These are phyloP conservation scores for Vicia faba DNA, from an alignment of 306 rosid genomes.

Conservation along the genomic window DNA sequence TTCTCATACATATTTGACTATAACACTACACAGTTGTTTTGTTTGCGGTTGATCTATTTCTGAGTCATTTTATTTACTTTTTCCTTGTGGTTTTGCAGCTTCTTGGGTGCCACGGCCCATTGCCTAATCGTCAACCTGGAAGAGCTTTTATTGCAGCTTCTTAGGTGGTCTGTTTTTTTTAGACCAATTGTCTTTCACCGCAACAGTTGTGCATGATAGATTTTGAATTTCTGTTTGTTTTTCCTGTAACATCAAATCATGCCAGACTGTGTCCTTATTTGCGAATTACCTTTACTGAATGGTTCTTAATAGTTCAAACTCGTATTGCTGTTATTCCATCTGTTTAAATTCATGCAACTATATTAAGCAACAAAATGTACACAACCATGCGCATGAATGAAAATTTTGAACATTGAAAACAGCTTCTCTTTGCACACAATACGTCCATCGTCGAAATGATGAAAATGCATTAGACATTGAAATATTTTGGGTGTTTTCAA, in stretches of 20 bases:
- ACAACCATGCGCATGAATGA: too few relatives aligned
- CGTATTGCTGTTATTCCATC: neutral
- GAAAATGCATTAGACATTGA: too few relatives aligned
- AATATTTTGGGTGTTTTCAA: too few relatives aligned
- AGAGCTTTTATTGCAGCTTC: conserved; percentile 44
- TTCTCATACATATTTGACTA: conserved; percentile 7
- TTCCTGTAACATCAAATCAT: neutral
- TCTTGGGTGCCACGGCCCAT: conserved; percentile 77
- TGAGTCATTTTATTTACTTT: conserved; percentile 3
- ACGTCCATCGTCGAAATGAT: too few relatives aligned
- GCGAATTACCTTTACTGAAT: neutral
- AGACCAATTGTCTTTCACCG: neutral
- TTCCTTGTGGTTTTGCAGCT: conserved; percentile 52
- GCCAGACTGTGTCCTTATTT: neutral
- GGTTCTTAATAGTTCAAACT: neutral
- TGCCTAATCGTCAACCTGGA: conserved; percentile 64
- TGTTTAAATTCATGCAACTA: too few relatives aligned
- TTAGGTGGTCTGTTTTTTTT: conserved; percentile 33
- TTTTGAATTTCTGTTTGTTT: conserved; percentile 19
- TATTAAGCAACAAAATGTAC: too few relatives aligned
- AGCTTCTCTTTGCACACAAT: too few relatives aligned
- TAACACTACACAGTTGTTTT: neutral
- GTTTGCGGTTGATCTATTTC: neutral
- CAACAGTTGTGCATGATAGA: neutral
- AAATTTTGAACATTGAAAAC: too few relatives aligned